Base-by-base conservation (phyloP, 495 filamentous ascomycete genomes). In the Penicillium steckii region DNA sequence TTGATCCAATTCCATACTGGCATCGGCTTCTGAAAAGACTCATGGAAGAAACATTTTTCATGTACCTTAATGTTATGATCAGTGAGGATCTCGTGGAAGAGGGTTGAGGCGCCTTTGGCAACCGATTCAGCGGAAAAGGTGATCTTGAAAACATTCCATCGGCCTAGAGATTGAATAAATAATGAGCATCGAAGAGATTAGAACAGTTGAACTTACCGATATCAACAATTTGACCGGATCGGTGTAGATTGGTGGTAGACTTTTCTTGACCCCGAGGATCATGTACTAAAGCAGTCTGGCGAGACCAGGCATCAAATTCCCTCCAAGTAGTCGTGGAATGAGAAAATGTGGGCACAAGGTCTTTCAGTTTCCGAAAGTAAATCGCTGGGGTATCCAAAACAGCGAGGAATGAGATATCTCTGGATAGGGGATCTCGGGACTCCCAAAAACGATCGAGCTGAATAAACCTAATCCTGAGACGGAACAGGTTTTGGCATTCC, bases 31-130 rank as follows among this genome's bases (percentile, higher is more conserved):
- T 62, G 47, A 15, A 29, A 33, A 8, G 12, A 48, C 7, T 40
- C 45, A 21, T 42, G 53, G 35, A 71, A 71, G 5, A 50, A 59
- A 42, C 50, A 46, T 17, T 66, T 61, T 35, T 52, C 55, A 43
- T 64, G 65, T 32, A 75, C 71, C 50, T 50, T 57, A 26, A 97
- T 74, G 45, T 96, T 97, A 67, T 88, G 88, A 61, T 96, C 91
- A 2, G 64, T 67, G 4, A 97, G 64, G 12, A 84, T 81, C 0
- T 72, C 58, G 12, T 73, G 67, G 35, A 90, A 71, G 1, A 60
- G 10, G 23, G 6, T 57, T 33, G 61, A 81, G 85, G 2, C 46
- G 3, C 22, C 74, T 61, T 78, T 55, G n/a, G 47, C 26, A 38
- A 57, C 37, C 25, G 53, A 30, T 44, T 68, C 52, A 1, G 48